phyloP scores from a whole-genome alignment of 192 early-diverging fungal genomes.

The Backusella liffmaniae region DNA sequence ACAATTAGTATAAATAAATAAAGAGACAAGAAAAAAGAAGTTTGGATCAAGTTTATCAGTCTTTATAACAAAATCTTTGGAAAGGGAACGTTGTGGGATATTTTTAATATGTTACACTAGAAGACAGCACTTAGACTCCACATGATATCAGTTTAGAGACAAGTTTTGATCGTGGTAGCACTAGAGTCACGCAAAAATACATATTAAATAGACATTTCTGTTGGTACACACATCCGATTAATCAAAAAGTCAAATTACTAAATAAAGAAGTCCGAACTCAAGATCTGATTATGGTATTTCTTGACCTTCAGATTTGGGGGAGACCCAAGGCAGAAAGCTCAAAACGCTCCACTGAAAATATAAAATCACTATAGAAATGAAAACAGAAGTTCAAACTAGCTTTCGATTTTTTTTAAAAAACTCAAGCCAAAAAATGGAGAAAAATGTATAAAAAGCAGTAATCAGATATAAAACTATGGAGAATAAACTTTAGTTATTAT shows the following conservation, averaged over 20 bases:
- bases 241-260: conserved; percentile 3
- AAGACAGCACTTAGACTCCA: background rate
- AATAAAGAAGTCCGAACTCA: background rate
- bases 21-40: background rate
- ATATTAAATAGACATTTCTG: conserved; percentile 8
- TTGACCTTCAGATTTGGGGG: background rate
- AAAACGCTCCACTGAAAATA: background rate
- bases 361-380: background rate
- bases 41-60: conserved; percentile 5
- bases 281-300: background rate
- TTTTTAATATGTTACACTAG: conserved; percentile 5
- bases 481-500: too few relatives aligned
- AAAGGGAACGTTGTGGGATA: background rate
- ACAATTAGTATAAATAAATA: background rate
- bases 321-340: background rate
- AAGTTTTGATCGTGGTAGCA: background rate
- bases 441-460: too few relatives aligned
- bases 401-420: background rate
- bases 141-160: background rate
- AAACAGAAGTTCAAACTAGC: background rate
- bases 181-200: conserved; percentile 1
- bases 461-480: too few relatives aligned
- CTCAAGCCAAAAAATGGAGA: too few relatives aligned
- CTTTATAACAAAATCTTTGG: conserved; percentile 3
- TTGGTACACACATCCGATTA: conserved; percentile 2